Conservation (phyloP, 2,329 filamentous ascomycete species). For the Pseudocercospora musae region DNA sequence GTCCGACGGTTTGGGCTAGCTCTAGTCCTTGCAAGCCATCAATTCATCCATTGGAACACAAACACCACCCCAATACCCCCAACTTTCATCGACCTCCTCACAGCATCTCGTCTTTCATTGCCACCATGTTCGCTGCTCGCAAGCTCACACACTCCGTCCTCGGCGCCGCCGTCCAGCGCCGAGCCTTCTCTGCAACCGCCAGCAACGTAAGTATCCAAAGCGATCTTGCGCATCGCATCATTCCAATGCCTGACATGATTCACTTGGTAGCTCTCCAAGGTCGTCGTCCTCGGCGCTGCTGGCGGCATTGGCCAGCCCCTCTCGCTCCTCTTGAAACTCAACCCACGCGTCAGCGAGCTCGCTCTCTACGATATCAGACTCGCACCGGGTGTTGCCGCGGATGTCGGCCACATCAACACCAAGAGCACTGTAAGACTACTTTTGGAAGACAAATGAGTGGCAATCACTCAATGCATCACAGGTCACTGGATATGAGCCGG, state of each 20-base stretch:
- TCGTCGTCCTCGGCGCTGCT: slow-evolving; percentile 91
- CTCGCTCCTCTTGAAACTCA: slow-evolving; percentile 97
- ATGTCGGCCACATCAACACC: slow-evolving; percentile 99
- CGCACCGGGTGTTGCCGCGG: slow-evolving; percentile 93
- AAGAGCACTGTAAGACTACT: slow-evolving; percentile 64
- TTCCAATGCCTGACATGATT: not conserved
- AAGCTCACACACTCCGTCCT: slow-evolving; percentile 42
- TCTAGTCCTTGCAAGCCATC: no score
- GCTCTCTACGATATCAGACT: slow-evolving; percentile 97
- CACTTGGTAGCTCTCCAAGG: slow-evolving; percentile 77
- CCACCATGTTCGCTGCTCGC: slow-evolving; percentile 69
- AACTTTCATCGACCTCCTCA: not conserved
- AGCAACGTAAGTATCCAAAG: slow-evolving; percentile 44
- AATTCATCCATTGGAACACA: not conserved
- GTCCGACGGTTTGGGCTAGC: no score
- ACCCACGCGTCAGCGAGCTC: slow-evolving; percentile 89
- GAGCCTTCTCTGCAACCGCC: slow-evolving; percentile 53
- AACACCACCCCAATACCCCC: not conserved
- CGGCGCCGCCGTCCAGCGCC: slow-evolving; percentile 47
- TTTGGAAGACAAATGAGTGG: not conserved
- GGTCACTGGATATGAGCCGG: slow-evolving; percentile 83
- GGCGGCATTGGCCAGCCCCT: slow-evolving; percentile 98
- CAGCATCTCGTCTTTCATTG: slow-evolving; percentile 1
- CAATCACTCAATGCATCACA: slow-evolving; percentile 30
- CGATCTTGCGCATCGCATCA: not conserved